Base-by-base conservation (phyloP, 2,329 filamentous ascomycete species). In the Stemphylium vesicarium region DNA sequence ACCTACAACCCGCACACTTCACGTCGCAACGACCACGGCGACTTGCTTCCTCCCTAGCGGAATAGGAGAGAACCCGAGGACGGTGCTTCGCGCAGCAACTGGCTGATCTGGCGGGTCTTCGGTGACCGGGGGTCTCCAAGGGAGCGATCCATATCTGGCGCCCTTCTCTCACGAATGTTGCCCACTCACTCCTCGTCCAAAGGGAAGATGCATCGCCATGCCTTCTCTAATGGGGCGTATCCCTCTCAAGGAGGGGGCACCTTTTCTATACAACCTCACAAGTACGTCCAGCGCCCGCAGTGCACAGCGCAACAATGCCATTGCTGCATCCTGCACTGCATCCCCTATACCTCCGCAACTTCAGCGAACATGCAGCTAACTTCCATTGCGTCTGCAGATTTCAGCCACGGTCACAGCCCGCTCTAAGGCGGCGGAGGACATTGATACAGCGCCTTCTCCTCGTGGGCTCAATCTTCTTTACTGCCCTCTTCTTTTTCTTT, bases 191-290 rank as follows among this genome's bases (percentile, higher is more conserved):
- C 80, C 53, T 78, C 80, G 66, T 77, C 79, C 73, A 71, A 73
- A 70, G 74, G 86, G 80, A 90, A 89, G 86, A 92, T 95, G 87
- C 90, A 94, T 75, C 87, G 92, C 81, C 91, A 96, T 83, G 88
- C 88, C 76, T 94, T 90, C 78, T 86, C 88, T 60, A 96, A 95
- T 80, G 93, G 92, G 60, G 81, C 81, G 73, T 93, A 93, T 76
- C 89, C 90, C 45, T 73, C 72, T 61, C 84, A 88, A 62, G 85
- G 84, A 57, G 88, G 88, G 68, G 80, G 79, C 71, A 90, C 89
- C 40, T 94, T 96, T 74, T 91, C 92, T 64, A 93, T 96, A 71
- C 92, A 91, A 66, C 91, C 92, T 65, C 92, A 96, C 77, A 90
- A 91, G 90, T 96, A 85, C 71, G 83, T 74, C 71, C 62, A 45